Evolutionary conservation across 2,329 filamentous ascomycete genomes (phyloP), one percentile per base, ranked within the genome.

Genomic region (Ophiocordyceps camponoti-leonardi): DNA sequence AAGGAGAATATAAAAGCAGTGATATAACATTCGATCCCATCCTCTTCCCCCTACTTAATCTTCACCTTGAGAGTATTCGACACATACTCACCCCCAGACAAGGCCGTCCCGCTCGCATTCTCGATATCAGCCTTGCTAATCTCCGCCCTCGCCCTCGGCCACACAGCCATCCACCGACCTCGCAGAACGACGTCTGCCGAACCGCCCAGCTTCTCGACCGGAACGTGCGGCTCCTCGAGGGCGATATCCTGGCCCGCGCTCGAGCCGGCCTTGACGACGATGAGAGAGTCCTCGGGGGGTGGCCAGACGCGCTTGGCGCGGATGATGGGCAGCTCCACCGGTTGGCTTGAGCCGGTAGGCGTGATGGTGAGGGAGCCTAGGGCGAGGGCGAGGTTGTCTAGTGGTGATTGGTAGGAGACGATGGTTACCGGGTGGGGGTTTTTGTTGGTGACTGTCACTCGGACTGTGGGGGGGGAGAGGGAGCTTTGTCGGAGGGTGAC

Each of bases 341-440:
- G 60, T 20, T 48, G 37, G 6, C 53, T 52, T 16, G 56, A 54
- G 1, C 58, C 60, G 3, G 58, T 55, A 3, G 61, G 63, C 3
- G 58, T 64, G 49, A 71, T 59, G 31, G 56, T 54, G 5, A 70
- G 44, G n/a, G 66, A 53, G 10, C 67, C 67, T 3, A 69, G 57
- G 45, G 63, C 58, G 42, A 67, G 48, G 0, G 62, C 66, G 16
- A 67, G 44, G 0, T 58, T 55, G 49, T 71, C 67, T n/a, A 71
- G 56, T n/a, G 67, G 67, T 0, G 67, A 66, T 43, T 63, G 56
- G 58, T 67, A 71, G 4, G 52, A 55, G 33, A 71, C 59, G 20
- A 71, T 50, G 1, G 65, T 69, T 45, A 69, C 56, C 1, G 65
- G 53, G 5, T 50, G 46, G 2, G 56, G 50, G 45, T 63, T 58